Percentiles rank a stretch among this genome's conserved stretches.
Conservation (phyloP, 2,329 filamentous ascomycete genomes). For the Ceratocystiopsis brevicomis region DNA sequence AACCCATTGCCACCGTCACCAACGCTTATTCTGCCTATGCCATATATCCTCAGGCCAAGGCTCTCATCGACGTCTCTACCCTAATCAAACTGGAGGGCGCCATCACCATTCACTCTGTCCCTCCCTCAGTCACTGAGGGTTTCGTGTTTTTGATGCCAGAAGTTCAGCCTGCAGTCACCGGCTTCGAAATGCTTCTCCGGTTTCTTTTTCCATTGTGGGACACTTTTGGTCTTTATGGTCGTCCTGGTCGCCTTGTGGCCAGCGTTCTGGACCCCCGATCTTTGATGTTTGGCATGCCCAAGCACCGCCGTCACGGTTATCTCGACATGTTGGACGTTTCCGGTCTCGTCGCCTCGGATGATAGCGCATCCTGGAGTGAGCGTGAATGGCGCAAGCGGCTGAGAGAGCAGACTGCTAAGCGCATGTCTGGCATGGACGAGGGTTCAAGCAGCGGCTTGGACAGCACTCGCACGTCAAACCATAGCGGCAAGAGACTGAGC, state of each 20-base stretch:
- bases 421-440: constrained; percentile 50
- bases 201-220: constrained; percentile 91
- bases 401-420: constrained; percentile 68
- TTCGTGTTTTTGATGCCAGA: constrained; percentile 99
- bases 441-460: constrained; percentile 17
- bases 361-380: constrained; percentile 63
- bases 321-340: constrained; percentile 76
- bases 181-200: constrained; percentile 87
- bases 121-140: constrained; percentile 64
- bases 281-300: constrained; percentile 96
- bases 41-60: constrained; percentile 87
- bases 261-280: constrained; percentile 75
- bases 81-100: constrained; percentile 84
- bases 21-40: constrained; percentile 87
- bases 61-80: constrained; percentile 83
- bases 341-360: constrained; percentile 57
- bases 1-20: constrained; percentile 77
- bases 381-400: constrained; percentile 75
- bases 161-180: constrained; percentile 71
- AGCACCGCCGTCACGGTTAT: constrained; percentile 73
- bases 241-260: constrained; percentile 68
- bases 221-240: constrained; percentile 77
- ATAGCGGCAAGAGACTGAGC: constrained; percentile 37
- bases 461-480: constrained; percentile 35
- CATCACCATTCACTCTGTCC: constrained; percentile 68